phyloP scores from a whole-genome alignment of 2,329 filamentous ascomycete genomes.

The Cadophora gregata region DNA sequence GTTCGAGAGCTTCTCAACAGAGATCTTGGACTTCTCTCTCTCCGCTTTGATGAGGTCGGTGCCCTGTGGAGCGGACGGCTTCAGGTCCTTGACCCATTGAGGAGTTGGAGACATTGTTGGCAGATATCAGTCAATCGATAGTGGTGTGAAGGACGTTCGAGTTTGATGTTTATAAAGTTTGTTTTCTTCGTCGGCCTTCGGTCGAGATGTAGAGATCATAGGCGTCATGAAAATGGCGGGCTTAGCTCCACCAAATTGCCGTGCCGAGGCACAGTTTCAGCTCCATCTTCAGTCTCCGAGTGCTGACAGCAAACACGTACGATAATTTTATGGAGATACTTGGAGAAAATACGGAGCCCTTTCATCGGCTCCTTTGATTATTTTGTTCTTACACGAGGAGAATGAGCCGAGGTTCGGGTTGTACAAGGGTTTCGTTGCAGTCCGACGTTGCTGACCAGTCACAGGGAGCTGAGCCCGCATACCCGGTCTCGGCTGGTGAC shows the following conservation, averaged over 20 bases:
- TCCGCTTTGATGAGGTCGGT: constrained; percentile 72
- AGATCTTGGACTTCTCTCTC: constrained; percentile 69
- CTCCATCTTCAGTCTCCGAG: constrained; percentile 1
- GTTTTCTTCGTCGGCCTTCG: constrained; percentile 30
- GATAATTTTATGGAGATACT: constrained; percentile 1
- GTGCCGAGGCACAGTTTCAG: constrained; percentile 25
- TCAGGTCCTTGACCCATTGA: constrained; percentile 70
- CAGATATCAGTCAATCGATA: background rate
- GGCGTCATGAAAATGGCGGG: constrained; percentile 12
- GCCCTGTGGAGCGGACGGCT: constrained; percentile 70
- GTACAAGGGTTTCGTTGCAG: background rate
- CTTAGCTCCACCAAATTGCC: constrained; percentile 5
- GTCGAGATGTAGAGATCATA: constrained; percentile 18
- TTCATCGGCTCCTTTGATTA: background rate
- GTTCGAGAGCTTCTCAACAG: constrained; percentile 69
- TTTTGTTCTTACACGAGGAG: background rate
- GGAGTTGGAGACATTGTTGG: constrained; percentile 41
- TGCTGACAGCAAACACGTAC: background rate
- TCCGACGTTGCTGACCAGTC: background rate
- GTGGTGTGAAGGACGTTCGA: background rate
- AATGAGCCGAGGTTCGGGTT: constrained; percentile 4
- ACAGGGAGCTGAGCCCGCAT: background rate
- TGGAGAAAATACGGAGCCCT: background rate
- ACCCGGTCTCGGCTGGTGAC: background rate
- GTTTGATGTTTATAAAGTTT: constrained; percentile 21